These are phyloP conservation scores for Trichoderma sp. DNA, from an alignment of 2,329 filamentous ascomycete species.

Conservation along the genomic window DNA sequence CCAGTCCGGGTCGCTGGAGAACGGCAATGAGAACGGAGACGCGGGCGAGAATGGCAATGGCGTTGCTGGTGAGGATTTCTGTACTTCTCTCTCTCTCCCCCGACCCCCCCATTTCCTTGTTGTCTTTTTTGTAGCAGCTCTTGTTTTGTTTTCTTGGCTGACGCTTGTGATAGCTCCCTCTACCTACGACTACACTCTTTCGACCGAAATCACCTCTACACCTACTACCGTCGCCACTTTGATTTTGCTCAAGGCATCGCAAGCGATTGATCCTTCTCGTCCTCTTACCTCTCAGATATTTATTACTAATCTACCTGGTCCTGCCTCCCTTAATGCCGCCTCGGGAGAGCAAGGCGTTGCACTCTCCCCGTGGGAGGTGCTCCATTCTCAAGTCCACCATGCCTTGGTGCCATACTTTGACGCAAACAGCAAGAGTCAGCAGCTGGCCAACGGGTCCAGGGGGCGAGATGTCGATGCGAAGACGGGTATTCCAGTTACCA, in stretches of 20 bases:
- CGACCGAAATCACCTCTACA: slow-evolving; percentile 76
- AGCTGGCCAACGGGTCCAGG: slow-evolving; percentile 62
- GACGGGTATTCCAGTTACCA: slow-evolving; percentile 93
- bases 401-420: slow-evolving; percentile 96
- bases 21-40: slow-evolving; percentile 16
- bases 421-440: slow-evolving; percentile 83
- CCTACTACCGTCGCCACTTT: slow-evolving; percentile 81
- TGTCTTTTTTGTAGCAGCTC: neutral
- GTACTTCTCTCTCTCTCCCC: neutral
- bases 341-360: slow-evolving; percentile 68
- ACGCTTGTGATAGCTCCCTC: slow-evolving; percentile 38
- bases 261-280: slow-evolving; percentile 78
- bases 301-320: slow-evolving; percentile 86
- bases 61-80: slow-evolving; percentile 41
- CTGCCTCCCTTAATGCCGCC: slow-evolving; percentile 65
- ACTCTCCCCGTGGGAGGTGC: slow-evolving; percentile 83
- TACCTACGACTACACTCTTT: slow-evolving; percentile 73
- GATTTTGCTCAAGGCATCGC: slow-evolving; percentile 84
- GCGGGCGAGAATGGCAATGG: slow-evolving; percentile 45
- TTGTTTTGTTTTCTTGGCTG: neutral
- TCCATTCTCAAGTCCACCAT: slow-evolving; percentile 89
- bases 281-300: slow-evolving; percentile 87
- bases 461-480: slow-evolving; percentile 85
- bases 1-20: slow-evolving; percentile 51
- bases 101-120: neutral